These are phyloP conservation scores for Paspalum notatum DNA, from an alignment of 176 grass and related monocot genomes.

Conservation along the genomic window DNA sequence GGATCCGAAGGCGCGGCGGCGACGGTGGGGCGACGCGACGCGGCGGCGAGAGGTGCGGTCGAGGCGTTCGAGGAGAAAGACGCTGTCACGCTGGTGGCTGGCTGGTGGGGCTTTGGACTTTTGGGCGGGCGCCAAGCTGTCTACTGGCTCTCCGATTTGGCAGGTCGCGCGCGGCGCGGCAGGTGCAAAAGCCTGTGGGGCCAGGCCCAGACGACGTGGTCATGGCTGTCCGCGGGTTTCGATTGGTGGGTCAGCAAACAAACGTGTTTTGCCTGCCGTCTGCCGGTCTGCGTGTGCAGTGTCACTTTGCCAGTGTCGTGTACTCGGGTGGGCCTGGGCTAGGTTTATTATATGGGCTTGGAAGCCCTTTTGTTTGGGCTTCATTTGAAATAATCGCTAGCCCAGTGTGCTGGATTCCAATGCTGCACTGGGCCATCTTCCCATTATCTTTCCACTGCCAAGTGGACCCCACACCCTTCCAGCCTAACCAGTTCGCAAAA, in stretches of 20 bases:
- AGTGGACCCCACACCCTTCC: too few species aligned
- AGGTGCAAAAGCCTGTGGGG: background rate
- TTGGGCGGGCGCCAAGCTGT: slow-evolving; percentile 32
- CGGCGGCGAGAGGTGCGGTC: background rate
- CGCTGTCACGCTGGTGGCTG: background rate
- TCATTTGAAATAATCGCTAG: too few species aligned
- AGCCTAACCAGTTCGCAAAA: too few species aligned
- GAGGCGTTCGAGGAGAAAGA: slow-evolving; percentile 25
- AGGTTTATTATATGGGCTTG: too few species aligned
- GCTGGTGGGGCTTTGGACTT: background rate
- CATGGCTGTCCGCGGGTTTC: background rate
- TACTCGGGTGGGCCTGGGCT: background rate
- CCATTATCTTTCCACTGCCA: too few species aligned
- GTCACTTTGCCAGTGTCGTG: background rate
- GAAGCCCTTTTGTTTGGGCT: too few species aligned
- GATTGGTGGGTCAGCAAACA: slow-evolving; percentile 7
- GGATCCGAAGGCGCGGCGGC: slow-evolving; percentile 23
- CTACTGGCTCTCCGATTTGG: slow-evolving; percentile 41
- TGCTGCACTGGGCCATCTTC: too few species aligned
- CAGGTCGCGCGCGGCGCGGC: background rate
- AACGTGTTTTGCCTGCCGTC: slow-evolving; percentile 1
- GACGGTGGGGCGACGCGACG: background rate
- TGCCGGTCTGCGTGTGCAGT: background rate
- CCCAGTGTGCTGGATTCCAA: too few species aligned
- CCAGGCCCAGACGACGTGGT: background rate